Conservation (phyloP, 345 rosid genomes). For the Pistacia vera region DNA sequence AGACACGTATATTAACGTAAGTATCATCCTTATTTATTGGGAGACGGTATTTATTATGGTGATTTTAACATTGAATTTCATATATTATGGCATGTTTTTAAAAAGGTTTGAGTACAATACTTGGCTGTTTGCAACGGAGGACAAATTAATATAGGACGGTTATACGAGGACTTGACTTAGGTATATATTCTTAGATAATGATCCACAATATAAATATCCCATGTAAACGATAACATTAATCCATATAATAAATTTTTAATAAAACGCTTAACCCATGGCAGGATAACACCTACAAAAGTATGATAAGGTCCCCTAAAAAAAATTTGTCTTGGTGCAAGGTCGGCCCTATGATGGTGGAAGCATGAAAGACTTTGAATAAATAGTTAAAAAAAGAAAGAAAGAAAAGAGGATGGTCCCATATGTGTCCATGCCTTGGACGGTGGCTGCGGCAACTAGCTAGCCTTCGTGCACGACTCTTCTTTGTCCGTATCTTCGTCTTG, state of each 20-base stretch:
- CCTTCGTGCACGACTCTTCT: conserved; percentile 11
- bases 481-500: conserved; percentile 10
- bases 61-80: neutral
- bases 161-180: neutral
- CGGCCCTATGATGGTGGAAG: neutral
- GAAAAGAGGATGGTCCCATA: neutral
- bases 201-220: too few relatives aligned
- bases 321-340: conserved; percentile 13
- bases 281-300: too few relatives aligned
- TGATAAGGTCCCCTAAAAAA: neutral
- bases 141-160: conserved; percentile 21
- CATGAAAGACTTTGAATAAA: neutral
- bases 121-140: conserved; percentile 7
- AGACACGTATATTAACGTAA: neutral
- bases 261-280: too few relatives aligned
- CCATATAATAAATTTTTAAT: too few relatives aligned
- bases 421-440: conserved; percentile 17
- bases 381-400: neutral
- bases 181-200: neutral
- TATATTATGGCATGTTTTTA: neutral
- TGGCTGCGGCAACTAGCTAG: neutral
- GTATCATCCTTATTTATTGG: neutral
- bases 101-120: neutral
- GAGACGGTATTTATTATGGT: neutral
- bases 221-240: too few relatives aligned